These are phyloP conservation scores for Ichthyophonus hoferi DNA, from an alignment of 208 protist genomes.

Conservation along the genomic window DNA sequence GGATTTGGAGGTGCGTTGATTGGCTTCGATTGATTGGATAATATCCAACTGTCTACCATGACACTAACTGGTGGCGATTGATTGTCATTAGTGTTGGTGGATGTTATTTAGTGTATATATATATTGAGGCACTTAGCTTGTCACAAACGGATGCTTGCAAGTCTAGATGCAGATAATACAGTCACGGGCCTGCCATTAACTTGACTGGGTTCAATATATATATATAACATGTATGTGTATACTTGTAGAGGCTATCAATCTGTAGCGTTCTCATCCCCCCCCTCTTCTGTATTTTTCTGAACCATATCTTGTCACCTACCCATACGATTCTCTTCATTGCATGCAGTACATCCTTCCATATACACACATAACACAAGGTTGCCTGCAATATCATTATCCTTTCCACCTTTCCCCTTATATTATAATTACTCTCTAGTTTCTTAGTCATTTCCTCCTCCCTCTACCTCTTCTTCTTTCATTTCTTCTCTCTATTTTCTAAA, in stretches of 20 bases:
- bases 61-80: too few species aligned
- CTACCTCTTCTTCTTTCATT: too few species aligned
- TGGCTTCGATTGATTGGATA: neutral
- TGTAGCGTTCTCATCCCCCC: neutral
- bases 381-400: neutral
- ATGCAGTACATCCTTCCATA: neutral
- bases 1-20: slow-evolving; percentile 7
- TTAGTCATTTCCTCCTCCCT: too few species aligned
- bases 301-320: neutral
- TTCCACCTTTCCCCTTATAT: neutral
- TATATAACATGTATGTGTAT: neutral
- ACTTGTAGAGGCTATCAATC: neutral
- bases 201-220: too few species aligned
- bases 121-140: too few species aligned
- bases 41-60: neutral
- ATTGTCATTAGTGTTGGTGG: too few species aligned
- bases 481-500: too few species aligned
- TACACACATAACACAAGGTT: neutral
- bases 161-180: too few species aligned
- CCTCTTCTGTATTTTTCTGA: neutral
- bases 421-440: too few species aligned
- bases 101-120: too few species aligned
- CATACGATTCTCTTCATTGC: neutral
- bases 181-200: too few species aligned
- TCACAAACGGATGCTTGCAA: too few species aligned